phyloP scores from a whole-genome alignment of 202 grass and related monocot genomes.

The Cymbopogon flexuosus region DNA sequence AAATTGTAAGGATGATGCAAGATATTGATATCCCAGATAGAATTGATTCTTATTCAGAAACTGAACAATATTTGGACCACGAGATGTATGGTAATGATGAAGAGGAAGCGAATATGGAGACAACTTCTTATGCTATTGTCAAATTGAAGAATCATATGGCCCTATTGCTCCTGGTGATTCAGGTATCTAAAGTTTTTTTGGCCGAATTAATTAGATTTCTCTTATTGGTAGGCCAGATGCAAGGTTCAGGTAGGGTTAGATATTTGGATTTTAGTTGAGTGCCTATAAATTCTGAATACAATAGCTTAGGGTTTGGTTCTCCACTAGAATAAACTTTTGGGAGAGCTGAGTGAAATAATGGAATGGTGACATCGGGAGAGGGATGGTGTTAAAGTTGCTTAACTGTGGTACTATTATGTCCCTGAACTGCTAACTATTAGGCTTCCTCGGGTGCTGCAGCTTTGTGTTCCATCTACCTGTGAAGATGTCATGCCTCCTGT shows the following conservation, averaged over 20 bases:
- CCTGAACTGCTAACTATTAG: background rate
- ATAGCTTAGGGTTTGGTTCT: background rate
- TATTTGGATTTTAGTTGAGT: background rate
- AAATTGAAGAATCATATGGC: conserved; percentile 86
- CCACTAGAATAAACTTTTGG: conserved; percentile 1
- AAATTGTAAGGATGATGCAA: conserved; percentile 86
- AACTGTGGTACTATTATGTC: background rate
- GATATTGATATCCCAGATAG: conserved; percentile 83
- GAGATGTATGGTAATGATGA: conserved; percentile 74
- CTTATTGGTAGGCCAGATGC: conserved; percentile 8
- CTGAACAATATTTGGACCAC: conserved; percentile 78
- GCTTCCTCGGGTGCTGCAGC: background rate
- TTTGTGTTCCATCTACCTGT: background rate
- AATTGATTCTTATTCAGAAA: conserved; percentile 59
- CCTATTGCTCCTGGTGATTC: conserved; percentile 59
- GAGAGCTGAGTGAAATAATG: background rate
- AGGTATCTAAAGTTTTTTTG: conserved; percentile 45
- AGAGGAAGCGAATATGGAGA: conserved; percentile 97
- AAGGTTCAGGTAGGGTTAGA: background rate
- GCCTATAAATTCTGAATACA: background rate
- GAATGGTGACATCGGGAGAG: background rate
- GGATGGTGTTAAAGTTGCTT: background rate
- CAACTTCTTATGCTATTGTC: conserved; percentile 83
- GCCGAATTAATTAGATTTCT: background rate
- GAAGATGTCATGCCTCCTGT: background rate